A percentile compares a stretch with the other conserved stretches of the same genome.
phyloP scores from a whole-genome alignment of 2,329 filamentous ascomycete species.

The Neoarthrinium moseri region DNA sequence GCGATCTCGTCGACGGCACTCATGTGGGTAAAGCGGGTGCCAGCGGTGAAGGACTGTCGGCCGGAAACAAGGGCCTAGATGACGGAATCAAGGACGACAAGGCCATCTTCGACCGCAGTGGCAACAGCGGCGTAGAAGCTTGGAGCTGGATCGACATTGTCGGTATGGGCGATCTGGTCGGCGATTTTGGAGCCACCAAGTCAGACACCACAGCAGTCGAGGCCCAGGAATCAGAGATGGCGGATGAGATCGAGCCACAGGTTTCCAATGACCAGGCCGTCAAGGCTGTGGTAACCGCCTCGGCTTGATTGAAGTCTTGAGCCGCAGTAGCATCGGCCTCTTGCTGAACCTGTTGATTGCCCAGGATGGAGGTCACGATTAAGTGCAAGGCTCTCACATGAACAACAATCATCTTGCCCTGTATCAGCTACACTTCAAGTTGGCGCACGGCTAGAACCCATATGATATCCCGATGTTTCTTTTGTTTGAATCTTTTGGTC shows the following conservation, averaged over 20 bases:
- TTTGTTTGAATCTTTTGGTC: too few species aligned
- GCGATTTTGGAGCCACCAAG: constrained; percentile 15
- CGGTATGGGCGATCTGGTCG: constrained; percentile 39
- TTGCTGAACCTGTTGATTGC: too few species aligned
- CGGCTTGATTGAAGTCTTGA: background rate
- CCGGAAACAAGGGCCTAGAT: constrained; percentile 14
- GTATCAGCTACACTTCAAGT: too few species aligned
- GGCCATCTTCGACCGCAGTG: constrained; percentile 48
- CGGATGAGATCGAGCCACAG: constrained; percentile 32
- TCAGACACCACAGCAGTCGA: constrained; percentile 18
- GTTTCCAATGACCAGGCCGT: constrained; percentile 10
- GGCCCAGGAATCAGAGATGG: constrained; percentile 31
- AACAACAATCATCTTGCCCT: too few species aligned
- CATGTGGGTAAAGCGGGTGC: constrained; percentile 35
- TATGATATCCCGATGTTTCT: too few species aligned
- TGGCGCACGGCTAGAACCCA: too few species aligned
- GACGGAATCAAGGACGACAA: constrained; percentile 42
- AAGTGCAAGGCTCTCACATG: too few species aligned
- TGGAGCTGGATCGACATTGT: constrained; percentile 56
- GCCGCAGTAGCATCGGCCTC: too few species aligned
- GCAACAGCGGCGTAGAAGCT: constrained; percentile 36
- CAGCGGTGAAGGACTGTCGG: constrained; percentile 15
- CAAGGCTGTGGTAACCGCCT: constrained; percentile 2
- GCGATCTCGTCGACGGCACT: constrained; percentile 49
- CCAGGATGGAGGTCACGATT: too few species aligned